A percentile compares a stretch with the other conserved stretches of the same genome.
Conservation (phyloP, 805 yeast species). For the Zygoascus tannicola region DNA sequence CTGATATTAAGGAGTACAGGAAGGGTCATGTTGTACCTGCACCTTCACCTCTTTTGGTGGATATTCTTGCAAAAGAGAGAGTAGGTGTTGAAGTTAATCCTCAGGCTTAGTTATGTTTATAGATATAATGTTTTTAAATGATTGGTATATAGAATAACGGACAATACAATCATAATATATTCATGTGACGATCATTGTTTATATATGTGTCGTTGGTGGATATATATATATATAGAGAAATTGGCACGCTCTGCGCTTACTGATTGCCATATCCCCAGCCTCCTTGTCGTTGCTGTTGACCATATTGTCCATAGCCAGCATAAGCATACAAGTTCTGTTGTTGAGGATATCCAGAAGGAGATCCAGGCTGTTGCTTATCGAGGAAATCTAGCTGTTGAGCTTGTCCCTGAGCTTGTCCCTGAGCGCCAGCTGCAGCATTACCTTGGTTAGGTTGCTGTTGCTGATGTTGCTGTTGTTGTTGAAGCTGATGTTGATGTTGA, state of each 20-base stretch:
- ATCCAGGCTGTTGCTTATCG: conserved; percentile 18
- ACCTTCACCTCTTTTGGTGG: conserved; percentile 32
- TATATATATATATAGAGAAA: too few species aligned
- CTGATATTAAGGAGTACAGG: conserved; percentile 50
- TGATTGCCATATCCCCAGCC: conserved; percentile 20
- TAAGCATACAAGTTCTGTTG: conserved; percentile 21
- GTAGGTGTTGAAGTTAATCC: conserved; percentile 35
- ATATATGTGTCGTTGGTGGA: background rate
- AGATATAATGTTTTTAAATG: background rate
- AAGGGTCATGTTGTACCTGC: conserved; percentile 34
- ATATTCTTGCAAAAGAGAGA: conserved; percentile 34
- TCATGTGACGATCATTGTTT: too few species aligned
- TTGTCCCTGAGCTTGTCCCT: conserved; percentile 5
- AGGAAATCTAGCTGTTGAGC: conserved; percentile 14
- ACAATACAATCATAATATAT: too few species aligned
- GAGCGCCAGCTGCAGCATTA: conserved; percentile 3
- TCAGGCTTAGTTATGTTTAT: conserved; percentile 14
- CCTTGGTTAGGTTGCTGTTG: conserved; percentile 14
- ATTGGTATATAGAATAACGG: background rate
- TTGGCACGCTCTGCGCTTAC: background rate
- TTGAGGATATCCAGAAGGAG: conserved; percentile 12
- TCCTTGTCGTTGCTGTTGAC: conserved; percentile 19
- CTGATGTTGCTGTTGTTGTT: conserved; percentile 18
- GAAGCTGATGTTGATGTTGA: conserved; percentile 12
- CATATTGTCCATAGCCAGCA: conserved; percentile 23